Base-by-base conservation (phyloP, 495 filamentous ascomycete species). In the Sporormia fimetaria region DNA sequence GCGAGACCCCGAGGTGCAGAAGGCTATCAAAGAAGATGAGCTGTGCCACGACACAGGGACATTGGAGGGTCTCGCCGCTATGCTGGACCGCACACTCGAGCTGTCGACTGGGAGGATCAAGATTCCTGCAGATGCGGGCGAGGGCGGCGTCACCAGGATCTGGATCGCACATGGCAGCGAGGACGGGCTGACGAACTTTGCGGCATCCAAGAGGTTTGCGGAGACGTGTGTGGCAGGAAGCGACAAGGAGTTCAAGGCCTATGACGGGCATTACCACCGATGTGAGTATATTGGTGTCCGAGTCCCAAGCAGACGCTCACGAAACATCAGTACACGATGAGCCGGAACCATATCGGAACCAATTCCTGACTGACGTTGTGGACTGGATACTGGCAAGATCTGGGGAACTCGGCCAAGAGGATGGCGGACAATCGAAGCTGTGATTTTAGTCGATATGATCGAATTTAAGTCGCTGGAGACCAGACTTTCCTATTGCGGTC, bases 11-110 rank as follows among this genome's bases (percentile, higher is more conserved):
- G 64, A 53, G 15, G 73, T 83, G 21, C 63, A 66, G 23, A 56
- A 67, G 54, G 68, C 62, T 18, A 67, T 77, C 27, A 60, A 51
- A 15, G 69, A 67, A 15, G 84, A 94, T 58, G 49, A 62, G 52
- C 63, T 94, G 40, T 70, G 74, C 56, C 84, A 92, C 61, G 67
- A 83, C 54, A 83, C 71, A 0, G 87, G 85, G 9, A 93, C 86
- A 26, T 60, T 92, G 14, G 76, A 83, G 56, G 81, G 79, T 1
- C 52, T 92, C 21, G 66, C 76, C 2, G 76, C 74, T 0, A 74
- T 94, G 76, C 56, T 94, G 49, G 80, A 85, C 46, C 73, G 87
- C 22, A 72, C 70, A 12, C 61, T 55, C 7, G 61, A 58, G 21
- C 55, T 84, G 43, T 45, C 65, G 3, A 52, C 40, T 11, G 81